Percentiles rank a stretch among this genome's conserved stretches.
Evolutionary conservation across 257 asterid genomes (phyloP).

Genomic region (Nicotiana attenuata): DNA sequence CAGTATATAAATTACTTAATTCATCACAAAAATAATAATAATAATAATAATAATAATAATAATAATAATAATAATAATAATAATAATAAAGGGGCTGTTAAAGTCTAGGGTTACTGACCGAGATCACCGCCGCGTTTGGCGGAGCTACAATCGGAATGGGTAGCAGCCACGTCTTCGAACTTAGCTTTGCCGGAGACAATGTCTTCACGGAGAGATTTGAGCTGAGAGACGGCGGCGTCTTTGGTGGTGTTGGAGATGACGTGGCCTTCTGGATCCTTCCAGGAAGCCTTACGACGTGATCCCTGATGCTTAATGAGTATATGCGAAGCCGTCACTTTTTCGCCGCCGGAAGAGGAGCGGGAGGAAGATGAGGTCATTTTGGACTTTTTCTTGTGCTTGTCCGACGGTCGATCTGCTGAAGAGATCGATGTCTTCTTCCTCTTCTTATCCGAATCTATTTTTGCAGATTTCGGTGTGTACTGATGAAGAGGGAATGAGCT

Average conservation of each 20-base stretch:
- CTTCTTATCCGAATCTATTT: constrained; percentile 79
- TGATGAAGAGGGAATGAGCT: not conserved
- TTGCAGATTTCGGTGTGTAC: constrained; percentile 15
- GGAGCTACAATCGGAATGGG: constrained; percentile 82
- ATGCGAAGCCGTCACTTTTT: constrained; percentile 85
- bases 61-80: no score
- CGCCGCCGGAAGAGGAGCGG: constrained; percentile 22
- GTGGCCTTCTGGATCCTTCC: constrained; percentile 93
- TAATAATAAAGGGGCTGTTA: not conserved
- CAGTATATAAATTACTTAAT: no score
- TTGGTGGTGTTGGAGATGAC: constrained; percentile 70
- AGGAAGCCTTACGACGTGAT: constrained; percentile 88
- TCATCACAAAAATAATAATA: no score
- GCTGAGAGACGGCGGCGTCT: constrained; percentile 71
- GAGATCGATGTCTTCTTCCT: constrained; percentile 50
- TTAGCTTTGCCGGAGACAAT: constrained; percentile 63
- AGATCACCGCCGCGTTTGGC: constrained; percentile 98
- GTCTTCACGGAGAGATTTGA: constrained; percentile 51
- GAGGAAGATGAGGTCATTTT: constrained; percentile 54
- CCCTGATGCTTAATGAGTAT: constrained; percentile 92
- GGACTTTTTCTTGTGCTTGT: constrained; percentile 49
- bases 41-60: no score
- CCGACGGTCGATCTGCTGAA: constrained; percentile 43
- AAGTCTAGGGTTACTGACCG: constrained; percentile 38
- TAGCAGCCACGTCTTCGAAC: constrained; percentile 64